Evolutionary conservation across 1,139 yeast genomes (phyloP), one percentile per base, ranked within the genome.

Genomic region (Kodamaea sp.): DNA sequence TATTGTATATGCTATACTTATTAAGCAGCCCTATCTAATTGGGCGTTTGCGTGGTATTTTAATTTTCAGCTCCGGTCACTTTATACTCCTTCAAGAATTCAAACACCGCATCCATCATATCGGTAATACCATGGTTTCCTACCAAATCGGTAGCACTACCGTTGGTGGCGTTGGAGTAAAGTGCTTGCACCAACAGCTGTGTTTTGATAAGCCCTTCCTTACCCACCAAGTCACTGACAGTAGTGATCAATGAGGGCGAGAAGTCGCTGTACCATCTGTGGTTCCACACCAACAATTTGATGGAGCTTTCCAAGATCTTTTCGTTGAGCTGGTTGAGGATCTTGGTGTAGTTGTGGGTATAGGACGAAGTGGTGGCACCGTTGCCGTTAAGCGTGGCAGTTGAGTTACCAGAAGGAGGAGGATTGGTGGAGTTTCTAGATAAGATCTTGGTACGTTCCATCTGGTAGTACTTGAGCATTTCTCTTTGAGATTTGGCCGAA

Each of bases 261-360:
- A 89, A 90, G 47, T 90, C 96, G 44, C 81, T 77, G 62, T 92
- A 94, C 98, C 98, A 94, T 55, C 98, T 79, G 61, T 89, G 97
- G 55, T 89, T 86, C 97, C 97, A 92, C 14, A 95, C 95, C 23
- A 84, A 67, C 38, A 92, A 66, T 50, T 83, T 84, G 31, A 89
- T 87, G 40, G 82, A 66, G 26, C 85, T 66, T 42, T 84, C 92
- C 46, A 89, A 67, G 14, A 86, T 78, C 43, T 73, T 71, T 35
- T 76, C 80, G 52, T 81, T 80, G 37, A 80, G 58, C 40, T 69
- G 76, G 41, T 70, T 64, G 30, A 74, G 61, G 38, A 64, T 48
- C 42, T 76, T 73, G 16, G 73, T 61, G 44, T 57, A 61, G 41
- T 60, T 66, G 31, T 55, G 63, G 5, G 55, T 48, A 27, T 55